A percentile compares a stretch with the other conserved stretches of the same genome.
phyloP scores from a whole-genome alignment of 352 stramenopile genomes.

The Peronospora farinosa region DNA sequence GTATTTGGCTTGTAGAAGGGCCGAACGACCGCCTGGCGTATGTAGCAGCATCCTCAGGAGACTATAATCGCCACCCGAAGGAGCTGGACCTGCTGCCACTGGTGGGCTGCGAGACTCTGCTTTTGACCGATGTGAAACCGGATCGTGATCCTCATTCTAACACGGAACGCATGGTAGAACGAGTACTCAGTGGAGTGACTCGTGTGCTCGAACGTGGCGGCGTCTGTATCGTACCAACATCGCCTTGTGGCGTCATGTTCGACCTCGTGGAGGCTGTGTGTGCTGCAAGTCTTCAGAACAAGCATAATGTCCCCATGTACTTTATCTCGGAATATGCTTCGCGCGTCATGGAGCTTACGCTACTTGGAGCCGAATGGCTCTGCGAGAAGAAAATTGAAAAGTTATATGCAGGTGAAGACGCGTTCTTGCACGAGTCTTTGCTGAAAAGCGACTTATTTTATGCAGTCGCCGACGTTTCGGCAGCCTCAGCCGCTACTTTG shows the following conservation, averaged over 20 bases:
- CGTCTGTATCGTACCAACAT: conserved; percentile 58
- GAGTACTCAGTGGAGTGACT: conserved; percentile 47
- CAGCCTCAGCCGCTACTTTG: conserved; percentile 38
- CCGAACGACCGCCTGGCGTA: conserved; percentile 69
- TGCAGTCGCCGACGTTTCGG: conserved; percentile 36
- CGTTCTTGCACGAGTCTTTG: conserved; percentile 61
- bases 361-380: conserved; percentile 68
- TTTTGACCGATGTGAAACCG: conserved; percentile 70
- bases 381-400: conserved; percentile 82
- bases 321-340: conserved; percentile 54
- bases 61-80: conserved; percentile 82
- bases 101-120: conserved; percentile 70
- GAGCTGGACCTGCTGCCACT: conserved; percentile 70
- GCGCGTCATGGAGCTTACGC: conserved; percentile 44
- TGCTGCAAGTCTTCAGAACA: conserved; percentile 37
- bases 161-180: conserved; percentile 68
- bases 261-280: conserved; percentile 75
- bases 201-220: conserved; percentile 60
- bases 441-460: conserved; percentile 47
- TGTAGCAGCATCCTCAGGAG: conserved; percentile 62
- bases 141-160: conserved; percentile 67
- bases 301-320: conserved; percentile 53
- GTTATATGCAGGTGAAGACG: conserved; percentile 59
- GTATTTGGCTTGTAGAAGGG: conserved; percentile 67
- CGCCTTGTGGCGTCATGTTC: conserved; percentile 60